Evolutionary conservation across 1,284 basidiomycete genomes (phyloP), one percentile per base, ranked within the genome.

Genomic region (Puccinia polysora): DNA sequence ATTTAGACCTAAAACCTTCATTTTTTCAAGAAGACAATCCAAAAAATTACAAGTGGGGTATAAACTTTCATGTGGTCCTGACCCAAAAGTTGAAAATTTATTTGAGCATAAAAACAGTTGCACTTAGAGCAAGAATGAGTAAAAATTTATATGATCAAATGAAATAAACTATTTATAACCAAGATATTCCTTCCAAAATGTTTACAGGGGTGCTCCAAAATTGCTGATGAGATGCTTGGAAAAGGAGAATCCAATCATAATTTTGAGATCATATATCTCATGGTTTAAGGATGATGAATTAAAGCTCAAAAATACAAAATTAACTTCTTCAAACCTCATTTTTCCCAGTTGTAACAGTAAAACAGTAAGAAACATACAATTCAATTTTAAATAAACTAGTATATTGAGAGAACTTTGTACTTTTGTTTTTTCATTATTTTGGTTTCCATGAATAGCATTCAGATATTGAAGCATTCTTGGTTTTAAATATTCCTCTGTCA

Each of bases 161-260:
- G 32, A 34, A 34, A 7, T n/a, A 4, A 3, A 2, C 10, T n/a
- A 43, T 45, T 18, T 7, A n/a, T 47, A 20, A 52, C 76, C 53
- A 32, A 77, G 77, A 64, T 79, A 77, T 58, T 78, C 76, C 56
- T 78, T 78, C 74, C 76, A 78, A 52, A 77, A 78, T 6, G 74
- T 72, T 32, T 77, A 65, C 1, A 75, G 30, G 1, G 78, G 75
- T 18, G 74, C 69, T 2, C 78, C 77, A 1, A 79, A 67, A 20
- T 76, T 74, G 58, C 76, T 76, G 32, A 77, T 53, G 25, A 79
- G 38, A 40, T 79, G 77, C 49, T 79, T 77, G 43, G 73, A 73
- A 4, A 74, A 76, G 23, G 76, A 76, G 4, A 63, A 18, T 40
- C 65, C 65, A 18, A 68, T 55, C 7, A 73, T 74, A 3, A 76